These are phyloP conservation scores for Penstemon eatonii DNA, from an alignment of 257 asterid genomes.

Conservation along the genomic window DNA sequence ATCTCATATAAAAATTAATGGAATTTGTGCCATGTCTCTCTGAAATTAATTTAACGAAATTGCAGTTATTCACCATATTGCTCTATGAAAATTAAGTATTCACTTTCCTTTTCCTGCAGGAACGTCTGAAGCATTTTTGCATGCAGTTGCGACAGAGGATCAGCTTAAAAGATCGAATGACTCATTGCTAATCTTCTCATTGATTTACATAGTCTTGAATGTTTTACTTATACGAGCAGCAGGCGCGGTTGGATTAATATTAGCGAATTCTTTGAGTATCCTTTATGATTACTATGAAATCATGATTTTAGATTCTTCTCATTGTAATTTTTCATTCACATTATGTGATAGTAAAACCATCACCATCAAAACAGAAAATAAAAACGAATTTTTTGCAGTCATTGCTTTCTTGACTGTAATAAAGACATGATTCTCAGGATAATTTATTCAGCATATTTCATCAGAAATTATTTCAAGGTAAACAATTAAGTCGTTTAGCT, in stretches of 20 bases:
- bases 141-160: constrained; percentile 86
- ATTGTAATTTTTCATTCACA: constrained; percentile 9
- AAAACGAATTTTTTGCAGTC: background rate
- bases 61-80: constrained; percentile 1
- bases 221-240: constrained; percentile 74
- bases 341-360: too few relatives aligned
- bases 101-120: constrained; percentile 43
- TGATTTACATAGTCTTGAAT: constrained; percentile 67
- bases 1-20: background rate
- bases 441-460: constrained; percentile 72
- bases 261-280: constrained; percentile 97
- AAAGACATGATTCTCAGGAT: constrained; percentile 90
- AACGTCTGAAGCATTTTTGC: constrained; percentile 96
- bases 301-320: constrained; percentile 16
- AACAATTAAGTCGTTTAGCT: background rate
- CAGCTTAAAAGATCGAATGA: constrained; percentile 78
- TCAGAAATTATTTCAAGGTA: constrained; percentile 85
- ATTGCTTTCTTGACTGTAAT: constrained; percentile 53
- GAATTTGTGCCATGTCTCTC: background rate
- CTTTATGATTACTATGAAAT: constrained; percentile 31
- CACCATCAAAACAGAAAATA: too few relatives aligned
- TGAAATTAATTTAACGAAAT: constrained; percentile 5
- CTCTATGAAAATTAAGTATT: background rate
- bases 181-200: constrained; percentile 71
- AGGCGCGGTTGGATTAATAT: constrained; percentile 84